Evolutionary conservation across 2,329 filamentous ascomycete species (phyloP).

Genomic region (Samsoniella hepiali): DNA sequence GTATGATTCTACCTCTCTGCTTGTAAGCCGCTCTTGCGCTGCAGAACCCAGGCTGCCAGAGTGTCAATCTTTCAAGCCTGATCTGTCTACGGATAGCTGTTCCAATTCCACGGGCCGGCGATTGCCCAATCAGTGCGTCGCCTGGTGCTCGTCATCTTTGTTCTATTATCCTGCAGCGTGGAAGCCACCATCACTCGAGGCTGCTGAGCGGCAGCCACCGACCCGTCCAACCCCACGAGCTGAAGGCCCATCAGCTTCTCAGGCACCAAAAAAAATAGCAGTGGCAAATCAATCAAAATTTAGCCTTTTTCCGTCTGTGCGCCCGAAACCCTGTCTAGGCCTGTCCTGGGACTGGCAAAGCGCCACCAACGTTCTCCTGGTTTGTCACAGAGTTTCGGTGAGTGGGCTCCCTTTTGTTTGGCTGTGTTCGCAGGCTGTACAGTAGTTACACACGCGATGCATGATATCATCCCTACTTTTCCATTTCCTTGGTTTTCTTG

Average conservation of each 20-base stretch:
- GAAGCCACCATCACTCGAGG: background rate
- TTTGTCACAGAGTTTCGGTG: constrained; percentile 4
- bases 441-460: background rate
- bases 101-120: background rate
- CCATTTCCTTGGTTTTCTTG: background rate
- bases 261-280: background rate
- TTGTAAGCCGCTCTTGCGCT: too few relatives aligned
- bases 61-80: too few relatives aligned
- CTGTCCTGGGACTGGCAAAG: background rate
- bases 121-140: background rate
- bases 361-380: background rate
- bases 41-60: too few relatives aligned
- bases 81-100: background rate
- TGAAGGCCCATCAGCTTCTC: constrained; percentile 1
- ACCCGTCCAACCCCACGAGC: background rate
- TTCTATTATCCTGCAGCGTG: background rate
- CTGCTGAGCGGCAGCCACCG: background rate
- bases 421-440: background rate
- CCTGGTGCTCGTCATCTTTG: background rate
- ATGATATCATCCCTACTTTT: background rate
- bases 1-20: too few relatives aligned
- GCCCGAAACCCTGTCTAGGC: background rate
- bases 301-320: constrained; percentile 2
- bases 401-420: background rate
- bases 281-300: constrained; percentile 1